These are phyloP conservation scores for Wickerhamomyces pijperi DNA, from an alignment of 805 yeast genomes.

Conservation along the genomic window DNA sequence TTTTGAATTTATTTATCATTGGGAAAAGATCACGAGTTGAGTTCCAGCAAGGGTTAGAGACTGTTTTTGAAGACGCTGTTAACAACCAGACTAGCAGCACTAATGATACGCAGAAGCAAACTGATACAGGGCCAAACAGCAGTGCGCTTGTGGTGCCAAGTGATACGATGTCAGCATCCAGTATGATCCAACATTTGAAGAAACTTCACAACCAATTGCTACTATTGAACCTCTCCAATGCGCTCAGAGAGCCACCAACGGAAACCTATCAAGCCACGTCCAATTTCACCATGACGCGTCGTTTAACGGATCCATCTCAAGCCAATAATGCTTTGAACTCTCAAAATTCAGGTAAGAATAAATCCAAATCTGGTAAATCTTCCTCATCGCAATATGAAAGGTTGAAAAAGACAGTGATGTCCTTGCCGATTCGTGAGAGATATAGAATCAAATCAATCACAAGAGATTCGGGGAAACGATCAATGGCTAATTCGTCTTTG, in stretches of 20 bases:
- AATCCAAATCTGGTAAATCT: conserved; percentile 31
- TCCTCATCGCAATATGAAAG: conserved; percentile 67
- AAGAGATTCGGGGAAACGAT: conserved; percentile 70
- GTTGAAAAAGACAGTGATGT: conserved; percentile 77
- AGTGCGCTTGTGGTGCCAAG: background rate
- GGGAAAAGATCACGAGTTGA: conserved; percentile 76
- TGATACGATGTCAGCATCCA: background rate
- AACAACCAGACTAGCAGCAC: conserved; percentile 19
- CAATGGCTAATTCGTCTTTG: conserved; percentile 58
- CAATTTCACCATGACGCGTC: background rate
- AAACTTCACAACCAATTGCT: conserved; percentile 69
- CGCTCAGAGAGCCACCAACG: conserved; percentile 69
- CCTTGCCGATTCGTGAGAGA: conserved; percentile 75
- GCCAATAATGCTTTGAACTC: too few species aligned
- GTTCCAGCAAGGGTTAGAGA: conserved; percentile 49
- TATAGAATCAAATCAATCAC: conserved; percentile 75
- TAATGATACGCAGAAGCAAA: too few species aligned
- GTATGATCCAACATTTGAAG: background rate
- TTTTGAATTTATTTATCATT: conserved; percentile 62
- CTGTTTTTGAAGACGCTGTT: conserved; percentile 17
- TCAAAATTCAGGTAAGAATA: background rate
- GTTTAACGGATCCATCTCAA: too few species aligned
- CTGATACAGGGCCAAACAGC: background rate
- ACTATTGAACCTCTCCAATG: conserved; percentile 63
- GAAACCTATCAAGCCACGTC: background rate